A percentile compares a stretch with the other conserved stretches of the same genome.
Conservation (phyloP, 441 rosid species). For the Oxalis stricta region DNA sequence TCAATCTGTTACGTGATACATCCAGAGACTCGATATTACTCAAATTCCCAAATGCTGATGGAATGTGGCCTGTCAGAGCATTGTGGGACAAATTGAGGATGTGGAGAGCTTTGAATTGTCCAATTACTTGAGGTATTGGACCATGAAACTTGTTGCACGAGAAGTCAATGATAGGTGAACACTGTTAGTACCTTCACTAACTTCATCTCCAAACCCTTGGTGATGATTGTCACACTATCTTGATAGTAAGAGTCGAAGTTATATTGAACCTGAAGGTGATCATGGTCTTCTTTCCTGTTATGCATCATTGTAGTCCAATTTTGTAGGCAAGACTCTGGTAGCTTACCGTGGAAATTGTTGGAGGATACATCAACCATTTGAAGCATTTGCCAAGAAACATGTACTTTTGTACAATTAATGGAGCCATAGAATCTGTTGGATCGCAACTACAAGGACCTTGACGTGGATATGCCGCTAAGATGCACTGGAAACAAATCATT, state of each 20-base stretch:
- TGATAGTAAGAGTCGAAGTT: conserved; percentile 13
- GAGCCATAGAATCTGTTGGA: no score
- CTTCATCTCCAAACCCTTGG: conserved; percentile 31
- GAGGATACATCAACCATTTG: conserved; percentile 45
- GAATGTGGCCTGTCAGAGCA: conserved; percentile 14
- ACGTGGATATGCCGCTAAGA: no score
- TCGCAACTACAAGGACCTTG: no score
- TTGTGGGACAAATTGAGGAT: conserved; percentile 22
- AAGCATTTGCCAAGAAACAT: conserved; percentile 27
- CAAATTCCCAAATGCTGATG: conserved; percentile 8
- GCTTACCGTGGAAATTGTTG: conserved; percentile 19
- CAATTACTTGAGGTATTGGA: conserved; percentile 18
- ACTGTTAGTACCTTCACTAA: conserved; percentile 27
- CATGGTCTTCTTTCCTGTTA: neutral
- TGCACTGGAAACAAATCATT: no score
- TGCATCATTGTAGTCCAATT: conserved; percentile 32
- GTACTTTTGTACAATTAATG: no score
- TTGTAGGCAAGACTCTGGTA: conserved; percentile 11
- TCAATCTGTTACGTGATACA: conserved; percentile 16
- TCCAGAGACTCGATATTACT: conserved; percentile 26
- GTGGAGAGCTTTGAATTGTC: conserved; percentile 13
- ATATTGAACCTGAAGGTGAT: conserved; percentile 4
- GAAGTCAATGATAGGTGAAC: conserved; percentile 24
- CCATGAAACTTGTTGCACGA: conserved; percentile 28
- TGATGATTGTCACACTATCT: conserved; percentile 27